Evolutionary conservation across 164 flowering plant species (phyloP), one percentile per base, ranked within the genome.

Genomic region (Protea cynaroides): DNA sequence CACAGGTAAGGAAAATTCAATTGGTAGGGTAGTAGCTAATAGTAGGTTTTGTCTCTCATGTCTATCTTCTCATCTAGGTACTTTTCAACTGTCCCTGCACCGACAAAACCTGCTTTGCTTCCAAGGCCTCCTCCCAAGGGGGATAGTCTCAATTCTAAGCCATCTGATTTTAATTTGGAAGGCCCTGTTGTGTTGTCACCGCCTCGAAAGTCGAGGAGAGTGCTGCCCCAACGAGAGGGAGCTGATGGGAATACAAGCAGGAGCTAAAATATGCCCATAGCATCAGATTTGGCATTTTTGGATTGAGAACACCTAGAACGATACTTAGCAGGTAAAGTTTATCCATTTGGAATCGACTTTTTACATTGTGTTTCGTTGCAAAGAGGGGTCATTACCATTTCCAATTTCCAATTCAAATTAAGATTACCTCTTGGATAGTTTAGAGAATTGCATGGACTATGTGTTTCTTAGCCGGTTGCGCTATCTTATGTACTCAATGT

Each of bases 111-210:
- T 49, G 78, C 78, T 63, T 80, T 76, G 73, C 93, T 94, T 44
- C 96, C 96, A 51, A 82, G 97, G 71, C 99, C 97, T 61, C 79
- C 87, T 14, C 86, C 85, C 1, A 94, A 94, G 68, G 80, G 79
- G 62, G 98, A 86, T 25, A 69, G 88, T 18, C 53, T 56, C 17
- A 80, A 77, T 70, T 46, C 89, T n/a, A 82, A 71, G 64, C 80
- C 61, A 49, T 63, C 83, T 25, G 95, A 84, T 67, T 56, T 71
- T n/a, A 76, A 79, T 76, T 73, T 69, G 25, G 80, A 76, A 22
- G 96, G 86, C 71, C 92, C 97, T 17, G 77, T 82, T 52, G 99
- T 94, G 25, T 69, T 94, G 60, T 94, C 99, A 51, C 99, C 99
- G 44, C 90, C 90, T 37, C 85, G 91, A 66, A 94, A 94, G 76